Conservation (phyloP, 108 stramenopile genomes). For the Craspedostauros australis region DNA sequence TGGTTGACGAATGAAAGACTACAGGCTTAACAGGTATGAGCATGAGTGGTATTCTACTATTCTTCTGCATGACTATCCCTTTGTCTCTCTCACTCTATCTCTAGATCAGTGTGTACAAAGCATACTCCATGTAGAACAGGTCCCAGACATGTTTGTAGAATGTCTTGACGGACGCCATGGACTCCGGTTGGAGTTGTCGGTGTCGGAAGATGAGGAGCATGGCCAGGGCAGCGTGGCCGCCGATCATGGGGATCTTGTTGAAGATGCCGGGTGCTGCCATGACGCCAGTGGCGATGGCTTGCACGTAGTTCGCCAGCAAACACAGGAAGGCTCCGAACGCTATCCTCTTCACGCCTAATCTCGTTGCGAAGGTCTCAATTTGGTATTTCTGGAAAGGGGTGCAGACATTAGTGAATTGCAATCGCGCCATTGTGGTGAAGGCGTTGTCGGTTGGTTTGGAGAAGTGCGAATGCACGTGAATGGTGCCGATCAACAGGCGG, state of each 20-base stretch:
- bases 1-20: too few relatives aligned
- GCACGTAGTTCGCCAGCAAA: slow-evolving; percentile 80
- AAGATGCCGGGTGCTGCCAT: slow-evolving; percentile 66
- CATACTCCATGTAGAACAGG: slow-evolving; percentile 93
- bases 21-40: too few relatives aligned
- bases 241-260: slow-evolving; percentile 82
- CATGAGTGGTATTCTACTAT: too few relatives aligned
- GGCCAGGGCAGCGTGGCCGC: slow-evolving; percentile 74
- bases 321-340: slow-evolving; percentile 77
- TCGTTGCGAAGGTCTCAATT: slow-evolving; percentile 88
- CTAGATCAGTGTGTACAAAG: slow-evolving; percentile 91
- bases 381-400: slow-evolving; percentile 56
- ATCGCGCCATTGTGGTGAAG: too few relatives aligned
- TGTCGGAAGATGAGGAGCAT: slow-evolving; percentile 48
- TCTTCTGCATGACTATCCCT: too few relatives aligned
- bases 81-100: neutral
- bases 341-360: slow-evolving; percentile 74
- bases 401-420: too few relatives aligned
- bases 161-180: slow-evolving; percentile 72
- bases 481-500: too few relatives aligned
- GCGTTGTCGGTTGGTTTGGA: too few relatives aligned
- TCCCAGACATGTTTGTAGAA: slow-evolving; percentile 98
- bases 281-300: slow-evolving; percentile 75
- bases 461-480: too few relatives aligned
- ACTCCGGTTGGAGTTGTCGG: slow-evolving; percentile 68